Conservation (phyloP, 2,329 filamentous ascomycete genomes). For the Colletotrichum sidae region DNA sequence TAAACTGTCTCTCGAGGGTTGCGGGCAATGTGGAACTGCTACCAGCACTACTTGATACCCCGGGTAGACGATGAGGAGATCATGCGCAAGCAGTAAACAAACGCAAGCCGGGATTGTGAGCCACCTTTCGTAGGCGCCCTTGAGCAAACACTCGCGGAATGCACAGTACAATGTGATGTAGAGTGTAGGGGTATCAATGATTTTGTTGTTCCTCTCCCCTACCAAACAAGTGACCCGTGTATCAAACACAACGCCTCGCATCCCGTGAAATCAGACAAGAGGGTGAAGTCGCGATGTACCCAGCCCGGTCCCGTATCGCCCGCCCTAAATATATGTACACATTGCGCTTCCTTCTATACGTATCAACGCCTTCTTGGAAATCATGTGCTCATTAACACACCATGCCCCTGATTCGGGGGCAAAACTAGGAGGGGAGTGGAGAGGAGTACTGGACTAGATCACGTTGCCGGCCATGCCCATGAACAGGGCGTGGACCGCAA, state of each 20-base stretch:
- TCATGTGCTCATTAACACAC: slow-evolving; percentile 34
- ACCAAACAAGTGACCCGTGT: slow-evolving; percentile 9
- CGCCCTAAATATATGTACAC: slow-evolving; percentile 27
- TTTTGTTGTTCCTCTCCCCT: slow-evolving; percentile 26
- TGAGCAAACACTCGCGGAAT: background rate
- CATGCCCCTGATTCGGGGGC: slow-evolving; percentile 15
- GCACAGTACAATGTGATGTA: background rate
- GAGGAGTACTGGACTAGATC: slow-evolving; percentile 51
- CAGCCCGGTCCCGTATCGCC: background rate
- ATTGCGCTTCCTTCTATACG: slow-evolving; percentile 23
- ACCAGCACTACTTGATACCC: background rate
- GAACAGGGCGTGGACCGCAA: slow-evolving; percentile 93
- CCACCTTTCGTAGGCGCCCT: background rate
- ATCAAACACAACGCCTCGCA: slow-evolving; percentile 27
- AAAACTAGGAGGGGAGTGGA: slow-evolving; percentile 10
- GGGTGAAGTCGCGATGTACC: background rate
- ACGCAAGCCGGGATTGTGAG: background rate
- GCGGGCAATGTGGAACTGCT: background rate
- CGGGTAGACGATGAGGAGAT: slow-evolving; percentile 1
- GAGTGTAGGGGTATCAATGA: slow-evolving; percentile 34
- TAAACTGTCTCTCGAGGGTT: background rate
- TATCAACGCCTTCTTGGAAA: slow-evolving; percentile 23
- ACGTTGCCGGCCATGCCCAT: slow-evolving; percentile 92
- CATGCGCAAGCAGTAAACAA: slow-evolving; percentile 11
- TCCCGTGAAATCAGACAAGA: background rate